phyloP scores from a whole-genome alignment of 2,329 filamentous ascomycete species.

The Xylariaceae sp. region DNA sequence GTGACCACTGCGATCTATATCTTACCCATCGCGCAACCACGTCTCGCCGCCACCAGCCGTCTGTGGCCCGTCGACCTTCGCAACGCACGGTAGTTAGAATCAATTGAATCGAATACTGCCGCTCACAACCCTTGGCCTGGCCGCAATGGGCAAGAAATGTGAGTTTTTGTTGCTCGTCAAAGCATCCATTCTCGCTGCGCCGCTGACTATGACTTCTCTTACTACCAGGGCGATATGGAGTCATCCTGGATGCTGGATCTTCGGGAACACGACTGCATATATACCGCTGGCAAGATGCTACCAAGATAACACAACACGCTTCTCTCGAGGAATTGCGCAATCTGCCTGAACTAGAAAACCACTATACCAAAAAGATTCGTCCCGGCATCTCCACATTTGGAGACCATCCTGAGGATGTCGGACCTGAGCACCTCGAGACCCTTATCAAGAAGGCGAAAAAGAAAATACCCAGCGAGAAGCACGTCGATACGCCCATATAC shows the following conservation, averaged over 20 bases:
- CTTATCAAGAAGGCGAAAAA: conserved; percentile 79
- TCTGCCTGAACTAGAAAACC: conserved; percentile 75
- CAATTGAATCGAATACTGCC: no score
- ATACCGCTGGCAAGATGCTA: conserved; percentile 85
- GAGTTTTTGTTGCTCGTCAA: conserved; percentile 9
- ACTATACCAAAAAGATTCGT: conserved; percentile 90
- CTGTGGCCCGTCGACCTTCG: no score
- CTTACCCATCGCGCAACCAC: no score
- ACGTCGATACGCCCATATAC: conserved; percentile 85
- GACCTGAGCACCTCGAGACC: conserved; percentile 73
- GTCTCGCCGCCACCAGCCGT: no score
- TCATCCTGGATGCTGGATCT: conserved; percentile 95
- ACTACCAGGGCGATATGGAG: conserved; percentile 67
- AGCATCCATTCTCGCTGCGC: background rate
- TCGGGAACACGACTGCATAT: conserved; percentile 94
- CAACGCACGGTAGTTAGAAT: no score
- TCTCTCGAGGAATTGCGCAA: conserved; percentile 57
- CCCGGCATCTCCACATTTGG: conserved; percentile 92
- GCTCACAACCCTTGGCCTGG: background rate
- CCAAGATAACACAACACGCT: conserved; percentile 60
- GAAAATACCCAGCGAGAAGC: conserved; percentile 70
- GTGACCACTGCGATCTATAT: no score
- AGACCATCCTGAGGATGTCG: conserved; percentile 69
- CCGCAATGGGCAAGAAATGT: conserved; percentile 31
- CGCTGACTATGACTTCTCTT: conserved; percentile 6